Evolutionary conservation across 1,139 yeast species (phyloP).

Genomic region (Suhomyces taliae): DNA sequence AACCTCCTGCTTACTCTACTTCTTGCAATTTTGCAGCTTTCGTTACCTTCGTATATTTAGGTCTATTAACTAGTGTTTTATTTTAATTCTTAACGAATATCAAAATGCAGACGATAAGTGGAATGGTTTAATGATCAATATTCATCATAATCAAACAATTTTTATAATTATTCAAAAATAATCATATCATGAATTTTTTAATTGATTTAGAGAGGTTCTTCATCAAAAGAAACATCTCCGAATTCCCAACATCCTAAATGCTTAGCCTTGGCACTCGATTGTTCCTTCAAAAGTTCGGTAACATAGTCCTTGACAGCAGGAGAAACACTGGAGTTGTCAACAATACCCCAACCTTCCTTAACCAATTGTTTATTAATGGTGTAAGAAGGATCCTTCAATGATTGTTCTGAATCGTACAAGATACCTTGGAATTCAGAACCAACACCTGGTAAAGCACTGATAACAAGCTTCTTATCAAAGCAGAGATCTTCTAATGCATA

Average conservation of each 20-base stretch:
- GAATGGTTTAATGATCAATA: too few species aligned
- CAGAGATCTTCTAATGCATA: slow-evolving; percentile 56
- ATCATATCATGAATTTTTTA: not conserved
- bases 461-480: slow-evolving; percentile 58
- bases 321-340: slow-evolving; percentile 41
- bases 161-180: too few species aligned
- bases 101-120: too few species aligned
- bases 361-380: slow-evolving; percentile 66
- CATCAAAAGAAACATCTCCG: slow-evolving; percentile 73
- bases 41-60: too few species aligned
- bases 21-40: too few species aligned
- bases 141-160: not conserved
- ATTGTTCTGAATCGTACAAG: slow-evolving; percentile 62
- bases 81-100: too few species aligned
- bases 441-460: slow-evolving; percentile 49
- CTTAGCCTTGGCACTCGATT: slow-evolving; percentile 48
- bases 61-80: too few species aligned
- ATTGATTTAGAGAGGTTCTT: slow-evolving; percentile 26
- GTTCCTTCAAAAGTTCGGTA: slow-evolving; percentile 41
- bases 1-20: too few species aligned
- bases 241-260: slow-evolving; percentile 80
- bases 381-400: slow-evolving; percentile 55
- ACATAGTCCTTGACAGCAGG: slow-evolving; percentile 37
- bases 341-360: slow-evolving; percentile 65
- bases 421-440: slow-evolving; percentile 50